Base-by-base conservation (phyloP, 306 rosid genomes). In the Prunus mira region DNA sequence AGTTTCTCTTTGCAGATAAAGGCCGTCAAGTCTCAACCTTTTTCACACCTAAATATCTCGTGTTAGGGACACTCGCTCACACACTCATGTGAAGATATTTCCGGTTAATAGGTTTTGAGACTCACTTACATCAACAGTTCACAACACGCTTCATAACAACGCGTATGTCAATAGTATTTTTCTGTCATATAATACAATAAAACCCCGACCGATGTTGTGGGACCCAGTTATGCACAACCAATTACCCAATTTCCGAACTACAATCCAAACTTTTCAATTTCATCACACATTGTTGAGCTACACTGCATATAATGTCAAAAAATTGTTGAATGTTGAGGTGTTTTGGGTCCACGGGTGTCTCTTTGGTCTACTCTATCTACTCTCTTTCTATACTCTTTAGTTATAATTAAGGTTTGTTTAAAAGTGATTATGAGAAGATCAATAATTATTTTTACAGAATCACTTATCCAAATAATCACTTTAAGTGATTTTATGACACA, bases 271-370 rank as follows among this genome's bases (percentile, higher is more conserved):
- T 71, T 32, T 3, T 12, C 9, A 56, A 63, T 47, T 19, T 47
- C 47, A 28, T 49, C 32, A 47, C 5, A 12, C 49, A 24, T 50
- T 1, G 65, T 60, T 12, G 65, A 12, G 34, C 65, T 3, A 19
- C 38, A 12, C 34, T 0, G 32, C 65, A 0, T 60, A 3, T 18
- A 49, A 11, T 32, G 74, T 51, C 74, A 57, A 19, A 51, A 19
- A 51, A 4, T 18, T 34, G 74, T 61, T 62, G 77, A 82, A 76
- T 45, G 71, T 50, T 72, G 1, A 73, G 65, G 78, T 8, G 58
- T 51, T 62, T 74, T 27, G 34, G 30, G 64, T 66, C 88, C 93
- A 88, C 90, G 88, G 91, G 83, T 47, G 14, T 8, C 5, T 2
- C 0, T 56, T 11, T 25, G 3, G 6, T 25, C 6, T 12, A 30